Base-by-base conservation (phyloP, 768 basidiomycete species). In the Lactarius vividus region DNA sequence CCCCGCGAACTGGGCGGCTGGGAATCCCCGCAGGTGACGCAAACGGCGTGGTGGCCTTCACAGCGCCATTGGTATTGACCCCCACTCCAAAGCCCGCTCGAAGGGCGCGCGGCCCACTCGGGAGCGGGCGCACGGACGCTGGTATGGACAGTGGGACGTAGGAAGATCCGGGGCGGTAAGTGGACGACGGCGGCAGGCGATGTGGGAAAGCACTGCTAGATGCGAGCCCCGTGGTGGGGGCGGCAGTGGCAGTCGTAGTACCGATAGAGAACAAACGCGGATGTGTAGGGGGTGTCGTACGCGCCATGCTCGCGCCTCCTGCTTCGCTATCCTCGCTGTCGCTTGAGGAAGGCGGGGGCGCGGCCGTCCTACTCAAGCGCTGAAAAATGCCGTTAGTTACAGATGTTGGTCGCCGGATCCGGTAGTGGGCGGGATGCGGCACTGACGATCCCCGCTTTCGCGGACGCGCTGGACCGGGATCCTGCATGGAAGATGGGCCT, bases 101-200 rank as follows among this genome's bases (percentile, higher is more conserved):
- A 11, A 70, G 59, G 9, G 70, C 70, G 8, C 70, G 68, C 4
- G 70, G 70, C 18, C 70, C 70, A 9, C 68, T 69, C 23, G 70
- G 70, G 37, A 69, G 60, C 44, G 67, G 70, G 26, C 67, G 67
- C 39, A 69, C 62, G 13, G 69, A 57, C 6, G 56, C 23, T 15
- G 67, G 62, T 31, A 67, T 57, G 28, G 62, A 63, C 10, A 66
- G 66, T 29, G 66, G 66, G 9, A 67, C 57, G 29, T 68, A 63
- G 16, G 59, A 63, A 13, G 58, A 62, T 9, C 67, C 65, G 0
- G 68, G 65, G 58, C 68, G 65, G 46, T 67, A 69, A 7, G 68
- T 60, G 10, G 69, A 68, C 40, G 69, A 65, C 0, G 69, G 52
- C 9, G 69, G 67, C 1, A 69, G 61, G 55, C 67, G 69, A 9